Evolutionary conservation across 164 flowering plant species (phyloP).

Genomic region (Dillenia turbinata): DNA sequence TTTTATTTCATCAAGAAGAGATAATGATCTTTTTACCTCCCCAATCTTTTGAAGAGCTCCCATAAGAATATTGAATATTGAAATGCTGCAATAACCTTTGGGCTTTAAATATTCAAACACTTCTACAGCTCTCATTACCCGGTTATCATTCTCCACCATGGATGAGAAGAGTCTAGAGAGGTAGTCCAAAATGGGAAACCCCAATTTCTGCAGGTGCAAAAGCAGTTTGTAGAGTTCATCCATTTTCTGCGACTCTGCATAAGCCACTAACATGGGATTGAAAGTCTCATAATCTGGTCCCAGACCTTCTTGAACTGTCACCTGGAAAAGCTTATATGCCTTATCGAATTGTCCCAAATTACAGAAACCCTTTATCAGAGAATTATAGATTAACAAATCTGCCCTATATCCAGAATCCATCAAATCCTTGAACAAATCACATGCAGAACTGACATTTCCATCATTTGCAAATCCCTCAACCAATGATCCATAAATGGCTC

Average conservation of each 20-base stretch:
- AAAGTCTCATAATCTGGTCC: constrained; percentile 64
- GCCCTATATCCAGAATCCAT: constrained; percentile 78
- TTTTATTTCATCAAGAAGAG: constrained; percentile 57
- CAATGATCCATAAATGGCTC: constrained; percentile 65
- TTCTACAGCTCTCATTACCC: constrained; percentile 39
- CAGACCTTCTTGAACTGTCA: constrained; percentile 61
- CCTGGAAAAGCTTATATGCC: constrained; percentile 67
- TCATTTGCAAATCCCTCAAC: constrained; percentile 67
- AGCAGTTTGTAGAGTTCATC: constrained; percentile 57
- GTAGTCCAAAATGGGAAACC: constrained; percentile 41
- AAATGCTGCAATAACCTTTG: constrained; percentile 47
- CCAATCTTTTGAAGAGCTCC: constrained; percentile 52
- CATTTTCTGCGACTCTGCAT: constrained; percentile 52
- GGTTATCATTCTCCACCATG: constrained; percentile 42
- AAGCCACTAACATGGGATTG: constrained; percentile 60
- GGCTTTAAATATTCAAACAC: constrained; percentile 54
- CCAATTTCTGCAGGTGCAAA: constrained; percentile 52
- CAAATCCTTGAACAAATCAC: constrained; percentile 77
- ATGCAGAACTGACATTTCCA: constrained; percentile 63
- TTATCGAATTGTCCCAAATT: constrained; percentile 50
- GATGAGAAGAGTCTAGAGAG: constrained; percentile 55
- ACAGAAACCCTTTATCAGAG: constrained; percentile 78
- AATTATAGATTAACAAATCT: constrained; percentile 74
- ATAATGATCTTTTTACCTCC: constrained; percentile 47
- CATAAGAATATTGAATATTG: constrained; percentile 68